phyloP scores from a whole-genome alignment of 768 basidiomycete species.

The Pleurotus eryngii region DNA sequence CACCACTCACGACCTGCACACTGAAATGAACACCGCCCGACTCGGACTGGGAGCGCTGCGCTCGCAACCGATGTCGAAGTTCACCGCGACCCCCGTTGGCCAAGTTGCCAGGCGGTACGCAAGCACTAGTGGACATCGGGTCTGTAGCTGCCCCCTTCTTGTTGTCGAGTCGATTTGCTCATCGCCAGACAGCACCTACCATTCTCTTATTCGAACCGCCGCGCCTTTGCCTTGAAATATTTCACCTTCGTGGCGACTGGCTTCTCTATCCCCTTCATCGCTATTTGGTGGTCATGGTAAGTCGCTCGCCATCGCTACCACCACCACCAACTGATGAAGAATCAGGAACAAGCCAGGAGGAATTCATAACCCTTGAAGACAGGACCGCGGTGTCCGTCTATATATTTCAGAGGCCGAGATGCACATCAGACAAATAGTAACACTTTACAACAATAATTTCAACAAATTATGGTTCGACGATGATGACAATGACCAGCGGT shows the following conservation, averaged over 20 bases:
- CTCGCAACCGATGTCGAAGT: neutral
- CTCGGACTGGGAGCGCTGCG: neutral
- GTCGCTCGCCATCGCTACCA: neutral
- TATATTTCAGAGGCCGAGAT: too few species aligned
- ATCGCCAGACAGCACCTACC: constrained; percentile 17
- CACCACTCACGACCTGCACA: too few species aligned
- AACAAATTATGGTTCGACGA: too few species aligned
- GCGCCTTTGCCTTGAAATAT: constrained; percentile 20
- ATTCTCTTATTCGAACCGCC: constrained; percentile 19
- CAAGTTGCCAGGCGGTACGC: neutral
- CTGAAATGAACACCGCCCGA: neutral
- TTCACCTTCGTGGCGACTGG: constrained; percentile 20
- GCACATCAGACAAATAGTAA: too few species aligned
- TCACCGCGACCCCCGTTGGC: neutral
- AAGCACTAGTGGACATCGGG: constrained; percentile 3
- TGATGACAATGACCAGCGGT: too few species aligned
- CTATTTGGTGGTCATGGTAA: constrained; percentile 21
- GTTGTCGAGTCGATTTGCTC: neutral
- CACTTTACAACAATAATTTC: too few species aligned
- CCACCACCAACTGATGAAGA: neutral
- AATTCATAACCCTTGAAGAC: constrained; percentile 4
- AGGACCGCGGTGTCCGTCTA: too few species aligned
- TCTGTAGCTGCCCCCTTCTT: neutral
- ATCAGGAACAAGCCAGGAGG: constrained; percentile 7
- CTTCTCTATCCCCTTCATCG: constrained; percentile 27